These are phyloP conservation scores for Phanerodontia chrysosporium DNA, from an alignment of 768 basidiomycete genomes.

Conservation along the genomic window DNA sequence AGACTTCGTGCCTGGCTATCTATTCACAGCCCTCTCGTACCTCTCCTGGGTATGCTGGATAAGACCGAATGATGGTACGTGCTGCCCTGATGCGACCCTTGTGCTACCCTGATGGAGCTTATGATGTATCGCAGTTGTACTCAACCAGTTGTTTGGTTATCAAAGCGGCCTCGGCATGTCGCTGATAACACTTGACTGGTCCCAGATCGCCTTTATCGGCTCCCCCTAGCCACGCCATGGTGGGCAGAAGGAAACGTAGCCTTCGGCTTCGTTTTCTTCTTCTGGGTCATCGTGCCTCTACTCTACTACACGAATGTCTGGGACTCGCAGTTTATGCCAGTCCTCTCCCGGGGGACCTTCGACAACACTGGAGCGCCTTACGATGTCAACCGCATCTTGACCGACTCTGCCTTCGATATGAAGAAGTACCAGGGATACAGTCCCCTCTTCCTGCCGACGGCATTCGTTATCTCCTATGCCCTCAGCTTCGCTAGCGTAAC, in stretches of 20 bases:
- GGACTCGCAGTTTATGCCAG: slow-evolving; percentile 65
- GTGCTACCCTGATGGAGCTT: background rate
- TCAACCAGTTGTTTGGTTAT: slow-evolving; percentile 67
- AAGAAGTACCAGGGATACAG: slow-evolving; percentile 38
- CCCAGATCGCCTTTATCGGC: slow-evolving; percentile 65
- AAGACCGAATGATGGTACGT: slow-evolving; percentile 41
- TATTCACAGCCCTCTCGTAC: slow-evolving; percentile 78
- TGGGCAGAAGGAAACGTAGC: slow-evolving; percentile 75
- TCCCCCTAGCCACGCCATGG: slow-evolving; percentile 80
- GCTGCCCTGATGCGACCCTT: background rate
- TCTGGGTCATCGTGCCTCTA: slow-evolving; percentile 61
- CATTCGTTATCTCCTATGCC: slow-evolving; percentile 77
- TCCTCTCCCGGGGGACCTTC: slow-evolving; percentile 29
- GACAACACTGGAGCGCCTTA: slow-evolving; percentile 40
- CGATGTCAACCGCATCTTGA: slow-evolving; percentile 39
- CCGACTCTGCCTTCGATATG: slow-evolving; percentile 32
- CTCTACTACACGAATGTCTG: slow-evolving; percentile 70
- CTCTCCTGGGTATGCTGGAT: slow-evolving; percentile 80
- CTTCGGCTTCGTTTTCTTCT: slow-evolving; percentile 62
- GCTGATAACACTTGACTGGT: slow-evolving; percentile 79
- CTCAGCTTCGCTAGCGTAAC: slow-evolving; percentile 76
- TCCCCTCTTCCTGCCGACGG: slow-evolving; percentile 47
- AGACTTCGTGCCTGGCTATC: slow-evolving; percentile 68
- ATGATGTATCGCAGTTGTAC: slow-evolving; percentile 26
- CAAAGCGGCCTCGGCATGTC: slow-evolving; percentile 45